Evolutionary conservation across 352 stramenopile genomes (phyloP).

Genomic region (Pythium rhizo-oryzae): DNA sequence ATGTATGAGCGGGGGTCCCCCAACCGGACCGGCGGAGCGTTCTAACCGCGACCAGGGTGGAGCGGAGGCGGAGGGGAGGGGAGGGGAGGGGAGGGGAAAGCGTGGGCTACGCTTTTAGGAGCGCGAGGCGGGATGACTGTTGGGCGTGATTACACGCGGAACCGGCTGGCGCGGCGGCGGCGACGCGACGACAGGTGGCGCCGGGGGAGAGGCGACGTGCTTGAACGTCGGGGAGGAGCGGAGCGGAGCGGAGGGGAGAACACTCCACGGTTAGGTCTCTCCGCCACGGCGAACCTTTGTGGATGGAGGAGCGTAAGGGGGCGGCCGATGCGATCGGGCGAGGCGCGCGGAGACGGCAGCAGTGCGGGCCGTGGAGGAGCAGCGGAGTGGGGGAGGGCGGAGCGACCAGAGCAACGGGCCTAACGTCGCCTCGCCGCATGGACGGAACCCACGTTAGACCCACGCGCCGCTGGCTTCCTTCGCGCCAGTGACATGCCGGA

Average conservation of each 20-base stretch:
- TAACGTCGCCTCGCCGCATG: not conserved
- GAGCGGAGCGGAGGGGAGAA: slow-evolving; percentile 1
- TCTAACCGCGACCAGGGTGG: no score
- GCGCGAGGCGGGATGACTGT: slow-evolving; percentile 4
- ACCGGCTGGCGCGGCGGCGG: slow-evolving; percentile 9
- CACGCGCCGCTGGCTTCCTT: slow-evolving; percentile 22
- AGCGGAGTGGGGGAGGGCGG: no score
- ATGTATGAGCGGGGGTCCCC: not conserved
- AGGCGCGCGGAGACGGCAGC: not conserved
- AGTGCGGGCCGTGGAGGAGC: not conserved
- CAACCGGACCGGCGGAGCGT: not conserved
- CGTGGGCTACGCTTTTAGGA: no score
- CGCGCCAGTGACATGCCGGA: slow-evolving; percentile 18
- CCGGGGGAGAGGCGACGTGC: not conserved
- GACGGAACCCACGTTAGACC: slow-evolving; percentile 1
- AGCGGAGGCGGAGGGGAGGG: not conserved
- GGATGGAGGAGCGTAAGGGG: no score
- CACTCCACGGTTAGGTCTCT: not conserved
- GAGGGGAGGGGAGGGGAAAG: not conserved
- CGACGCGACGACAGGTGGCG: slow-evolving; percentile 19
- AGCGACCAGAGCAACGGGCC: no score
- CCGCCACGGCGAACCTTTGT: no score
- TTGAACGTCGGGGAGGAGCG: not conserved
- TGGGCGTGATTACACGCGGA: not conserved
- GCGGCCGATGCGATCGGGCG: no score